phyloP scores from a whole-genome alignment of 768 basidiomycete genomes.

The Xerocomellus intermedius region DNA sequence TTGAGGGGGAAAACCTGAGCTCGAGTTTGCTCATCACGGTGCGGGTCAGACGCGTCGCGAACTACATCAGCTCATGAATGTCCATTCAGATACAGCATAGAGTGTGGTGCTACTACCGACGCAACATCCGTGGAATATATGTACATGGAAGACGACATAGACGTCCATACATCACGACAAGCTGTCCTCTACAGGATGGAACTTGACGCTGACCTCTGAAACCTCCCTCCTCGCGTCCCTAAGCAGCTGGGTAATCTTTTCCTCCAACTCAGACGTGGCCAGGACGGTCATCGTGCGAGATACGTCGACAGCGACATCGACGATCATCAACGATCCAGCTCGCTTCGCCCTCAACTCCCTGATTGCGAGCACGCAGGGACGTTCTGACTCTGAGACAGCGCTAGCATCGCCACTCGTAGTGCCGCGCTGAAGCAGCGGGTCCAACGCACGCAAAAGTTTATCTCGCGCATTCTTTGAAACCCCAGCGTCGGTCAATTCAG shows the following conservation, averaged over 20 bases:
- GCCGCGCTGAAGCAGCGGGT: conserved; percentile 47
- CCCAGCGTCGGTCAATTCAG: conserved; percentile 83
- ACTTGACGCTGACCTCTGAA: conserved; percentile 68
- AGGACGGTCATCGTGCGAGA: conserved; percentile 54
- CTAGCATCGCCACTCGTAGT: conserved; percentile 19
- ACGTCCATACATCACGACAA: conserved; percentile 5
- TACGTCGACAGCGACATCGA: conserved; percentile 80
- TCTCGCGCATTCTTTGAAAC: conserved; percentile 55
- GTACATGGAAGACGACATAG: not conserved
- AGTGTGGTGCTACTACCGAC: not conserved
- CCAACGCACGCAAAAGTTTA: conserved; percentile 54
- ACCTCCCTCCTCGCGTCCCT: conserved; percentile 62
- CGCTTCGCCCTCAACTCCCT: conserved; percentile 67
- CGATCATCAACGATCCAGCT: conserved; percentile 76
- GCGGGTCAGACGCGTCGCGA: not conserved
- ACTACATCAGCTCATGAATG: too few species aligned
- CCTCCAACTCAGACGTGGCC: conserved; percentile 60
- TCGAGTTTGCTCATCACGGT: conserved; percentile 31
- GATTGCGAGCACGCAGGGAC: conserved; percentile 41
- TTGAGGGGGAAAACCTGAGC: conserved; percentile 51
- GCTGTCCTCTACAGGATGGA: conserved; percentile 41
- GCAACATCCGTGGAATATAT: not conserved
- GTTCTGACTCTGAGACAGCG: not conserved
- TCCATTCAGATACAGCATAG: too few species aligned
- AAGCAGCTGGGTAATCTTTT: conserved; percentile 53